Evolutionary conservation across 345 rosid genomes (phyloP).

Genomic region (Mercurialis annua): DNA sequence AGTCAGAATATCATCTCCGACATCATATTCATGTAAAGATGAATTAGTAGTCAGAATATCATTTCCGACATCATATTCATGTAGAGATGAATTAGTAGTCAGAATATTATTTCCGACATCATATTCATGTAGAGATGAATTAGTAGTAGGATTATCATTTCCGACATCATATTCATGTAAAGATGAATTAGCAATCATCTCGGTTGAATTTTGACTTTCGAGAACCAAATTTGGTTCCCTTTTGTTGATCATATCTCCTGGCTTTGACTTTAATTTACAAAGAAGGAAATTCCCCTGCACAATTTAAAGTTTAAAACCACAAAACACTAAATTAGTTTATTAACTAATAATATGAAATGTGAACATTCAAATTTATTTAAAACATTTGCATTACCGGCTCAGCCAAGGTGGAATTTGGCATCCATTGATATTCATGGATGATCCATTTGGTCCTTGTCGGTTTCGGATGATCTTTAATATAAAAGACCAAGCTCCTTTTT

Average conservation of each 20-base stretch:
- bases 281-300: slow-evolving; percentile 29
- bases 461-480: slow-evolving; percentile 1
- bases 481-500: slow-evolving; percentile 43
- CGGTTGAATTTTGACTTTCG: neutral
- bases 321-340: neutral
- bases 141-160: no score
- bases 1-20: no score
- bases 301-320: neutral
- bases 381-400: neutral
- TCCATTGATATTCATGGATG: slow-evolving; percentile 34
- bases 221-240: neutral
- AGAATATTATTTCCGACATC: no score
- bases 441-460: slow-evolving; percentile 30
- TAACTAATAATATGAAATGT: no score
- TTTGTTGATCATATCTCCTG: neutral
- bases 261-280: slow-evolving; percentile 31
- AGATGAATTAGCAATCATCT: neutral
- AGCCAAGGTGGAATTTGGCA: slow-evolving; percentile 3
- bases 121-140: slow-evolving; percentile 3
- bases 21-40: neutral
- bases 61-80: no score
- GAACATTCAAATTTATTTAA: no score
- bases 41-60: neutral
- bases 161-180: neutral
- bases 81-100: no score